A percentile compares a stretch with the other conserved stretches of the same genome.
Conservation (phyloP, 371 early-diverging fungal genomes). For the Rhizopus stolonifer region DNA sequence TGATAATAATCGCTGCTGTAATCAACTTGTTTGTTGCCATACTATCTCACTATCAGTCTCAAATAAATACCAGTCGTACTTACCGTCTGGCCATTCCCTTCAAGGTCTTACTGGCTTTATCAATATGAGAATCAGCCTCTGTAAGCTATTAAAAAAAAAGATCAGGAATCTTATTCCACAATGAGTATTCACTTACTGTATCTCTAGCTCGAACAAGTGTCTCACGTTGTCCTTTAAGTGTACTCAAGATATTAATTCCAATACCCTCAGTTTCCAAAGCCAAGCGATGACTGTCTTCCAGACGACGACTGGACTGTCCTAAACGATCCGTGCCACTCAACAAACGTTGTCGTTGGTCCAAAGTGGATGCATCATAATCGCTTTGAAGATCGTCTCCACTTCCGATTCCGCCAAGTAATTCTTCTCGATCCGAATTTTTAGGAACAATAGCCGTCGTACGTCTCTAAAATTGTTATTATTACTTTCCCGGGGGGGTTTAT, state of each 20-base stretch:
- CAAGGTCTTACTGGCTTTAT: constrained; percentile 84
- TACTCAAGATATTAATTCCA: constrained; percentile 82
- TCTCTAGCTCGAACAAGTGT: constrained; percentile 86
- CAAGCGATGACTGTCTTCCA: constrained; percentile 87
- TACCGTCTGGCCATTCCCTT: constrained; percentile 92
- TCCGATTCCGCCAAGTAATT: constrained; percentile 58
- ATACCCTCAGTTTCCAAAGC: constrained; percentile 91
- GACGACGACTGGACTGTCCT: constrained; percentile 69
- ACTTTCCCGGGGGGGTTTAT: too few species aligned
- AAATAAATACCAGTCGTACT: constrained; percentile 15
- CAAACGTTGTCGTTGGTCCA: constrained; percentile 84
- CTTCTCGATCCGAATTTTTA: constrained; percentile 58
- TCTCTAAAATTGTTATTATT: constrained; percentile 24
- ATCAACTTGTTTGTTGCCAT: constrained; percentile 89
- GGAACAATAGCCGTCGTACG: constrained; percentile 40
- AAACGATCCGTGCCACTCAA: constrained; percentile 85
- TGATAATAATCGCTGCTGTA: constrained; percentile 80
- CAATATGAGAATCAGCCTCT: constrained; percentile 88
- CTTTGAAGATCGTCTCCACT: constrained; percentile 28
- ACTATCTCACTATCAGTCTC: constrained; percentile 42
- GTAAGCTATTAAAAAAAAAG: constrained; percentile 52
- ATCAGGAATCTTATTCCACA: background rate
- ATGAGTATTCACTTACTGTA: constrained; percentile 63
- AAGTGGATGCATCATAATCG: constrained; percentile 63
- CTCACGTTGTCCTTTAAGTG: constrained; percentile 85